phyloP scores from a whole-genome alignment of 1,284 basidiomycete species.

The Sporisorium scitamineum region DNA sequence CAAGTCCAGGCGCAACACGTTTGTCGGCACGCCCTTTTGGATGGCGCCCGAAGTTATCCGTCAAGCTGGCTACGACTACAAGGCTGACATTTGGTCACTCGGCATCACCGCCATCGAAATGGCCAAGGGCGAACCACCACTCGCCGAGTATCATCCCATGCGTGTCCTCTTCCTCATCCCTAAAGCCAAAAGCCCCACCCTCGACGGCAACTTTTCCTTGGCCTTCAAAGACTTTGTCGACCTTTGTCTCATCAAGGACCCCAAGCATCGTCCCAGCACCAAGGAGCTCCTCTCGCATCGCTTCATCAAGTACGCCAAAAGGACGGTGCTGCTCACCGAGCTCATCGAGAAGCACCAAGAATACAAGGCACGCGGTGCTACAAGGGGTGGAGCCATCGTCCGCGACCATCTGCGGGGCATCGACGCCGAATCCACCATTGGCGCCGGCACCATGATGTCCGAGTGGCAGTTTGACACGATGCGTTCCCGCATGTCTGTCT shows the following conservation, averaged over 20 bases:
- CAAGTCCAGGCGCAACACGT: slow-evolving; percentile 87
- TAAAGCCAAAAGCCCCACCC: slow-evolving; percentile 82
- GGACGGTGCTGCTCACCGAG: slow-evolving; percentile 84
- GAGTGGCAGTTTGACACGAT: slow-evolving; percentile 97
- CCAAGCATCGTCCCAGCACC: slow-evolving; percentile 86
- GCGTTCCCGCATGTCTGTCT: slow-evolving; percentile 74
- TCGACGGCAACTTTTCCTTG: slow-evolving; percentile 85
- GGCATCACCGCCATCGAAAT: slow-evolving; percentile 71
- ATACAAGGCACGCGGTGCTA: slow-evolving; percentile 63
- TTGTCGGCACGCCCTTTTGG: slow-evolving; percentile 93
- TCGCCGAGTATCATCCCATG: slow-evolving; percentile 72
- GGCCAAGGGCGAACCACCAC: slow-evolving; percentile 71
- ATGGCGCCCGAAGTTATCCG: slow-evolving; percentile 98
- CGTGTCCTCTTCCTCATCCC: slow-evolving; percentile 72
- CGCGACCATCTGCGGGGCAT: slow-evolving; percentile 52
- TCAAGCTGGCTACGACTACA: slow-evolving; percentile 80
- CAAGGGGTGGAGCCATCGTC: slow-evolving; percentile 50
- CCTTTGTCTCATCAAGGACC: slow-evolving; percentile 92
- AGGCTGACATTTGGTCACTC: slow-evolving; percentile 72
- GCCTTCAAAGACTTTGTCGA: slow-evolving; percentile 94
- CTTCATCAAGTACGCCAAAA: slow-evolving; percentile 84
- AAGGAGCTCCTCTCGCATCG: slow-evolving; percentile 90
- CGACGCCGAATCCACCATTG: slow-evolving; percentile 47
- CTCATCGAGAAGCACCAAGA: slow-evolving; percentile 77
- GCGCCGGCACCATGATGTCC: slow-evolving; percentile 77